Base-by-base conservation (phyloP, 495 filamentous ascomycete genomes). In the Xylaria nigripes region DNA sequence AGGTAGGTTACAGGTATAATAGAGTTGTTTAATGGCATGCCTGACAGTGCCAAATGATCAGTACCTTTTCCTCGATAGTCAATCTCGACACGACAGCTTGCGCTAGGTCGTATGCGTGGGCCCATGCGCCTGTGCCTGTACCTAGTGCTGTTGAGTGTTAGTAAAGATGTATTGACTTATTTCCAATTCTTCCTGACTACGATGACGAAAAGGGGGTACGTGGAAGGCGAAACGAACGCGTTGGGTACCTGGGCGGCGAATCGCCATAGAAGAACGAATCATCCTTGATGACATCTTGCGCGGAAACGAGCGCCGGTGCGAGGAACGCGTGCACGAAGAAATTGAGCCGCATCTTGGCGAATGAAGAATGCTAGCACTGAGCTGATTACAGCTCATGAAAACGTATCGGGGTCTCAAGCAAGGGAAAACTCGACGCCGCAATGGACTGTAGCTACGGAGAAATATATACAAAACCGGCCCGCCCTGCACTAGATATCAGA, bases 91-190 rank as follows among this genome's bases (percentile, higher is more conserved):
- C 82, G 22, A 86, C 62, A 0, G 59, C 69, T 21, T 64, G 69
- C 0, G 83, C 83, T 59, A 79, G 82, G 1, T 61, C 43, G 52
- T 79, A 75, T 0, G 81, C 72, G 41, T 66, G 64, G 6, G 67
- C 65, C 80, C 80, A 84, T 34, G 59, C 55, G 3, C 72, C 69
- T 12, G 27, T 43, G 0, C 72, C 70, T 0, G 65, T 65, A 29
- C 71, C 67, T 45, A 67, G 61, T n/a, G 72, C 86, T 91, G 83
- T 58, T 74, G 74, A n/a, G 76, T 18, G 83, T 87, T 63, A 89
- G 88, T 62, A 69, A 74, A 6, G 82, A 79, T 25, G 6, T 12
- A 12, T 36, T 36, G 6, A n/a, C n/a, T n/a, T 12, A 12, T 36
- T 36, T 36, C 32, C 15, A 5, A 10, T 13, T 36, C 32, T 36